Percentiles rank a stretch among this genome's conserved stretches.
These are phyloP conservation scores for Metschnikowia similis DNA, from an alignment of 805 yeast species.

Conservation along the genomic window DNA sequence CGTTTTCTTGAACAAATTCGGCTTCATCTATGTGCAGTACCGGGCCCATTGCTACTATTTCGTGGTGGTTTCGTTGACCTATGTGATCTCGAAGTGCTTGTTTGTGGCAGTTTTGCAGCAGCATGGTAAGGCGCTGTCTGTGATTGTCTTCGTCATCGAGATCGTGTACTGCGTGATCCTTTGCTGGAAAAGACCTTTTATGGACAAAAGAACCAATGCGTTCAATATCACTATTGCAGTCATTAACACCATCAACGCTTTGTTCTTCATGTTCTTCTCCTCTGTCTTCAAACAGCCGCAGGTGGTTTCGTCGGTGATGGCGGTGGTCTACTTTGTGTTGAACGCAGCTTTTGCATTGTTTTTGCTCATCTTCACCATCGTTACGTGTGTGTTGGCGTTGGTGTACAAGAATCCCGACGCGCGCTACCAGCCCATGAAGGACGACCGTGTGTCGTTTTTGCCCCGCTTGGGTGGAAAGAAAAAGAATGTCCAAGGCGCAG, in stretches of 20 bases:
- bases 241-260: slow-evolving; percentile 74
- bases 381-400: slow-evolving; percentile 81
- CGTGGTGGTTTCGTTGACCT: slow-evolving; percentile 58
- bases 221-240: slow-evolving; percentile 84
- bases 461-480: slow-evolving; percentile 49
- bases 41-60: slow-evolving; percentile 86
- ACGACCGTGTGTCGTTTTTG: slow-evolving; percentile 94
- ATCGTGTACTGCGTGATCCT: slow-evolving; percentile 60
- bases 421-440: slow-evolving; percentile 92
- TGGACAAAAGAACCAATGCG: slow-evolving; percentile 93
- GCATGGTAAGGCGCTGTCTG: slow-evolving; percentile 78
- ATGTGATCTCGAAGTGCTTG: slow-evolving; percentile 68
- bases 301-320: slow-evolving; percentile 88
- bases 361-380: slow-evolving; percentile 77
- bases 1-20: slow-evolving; percentile 76
- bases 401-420: slow-evolving; percentile 90
- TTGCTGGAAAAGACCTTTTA: slow-evolving; percentile 76
- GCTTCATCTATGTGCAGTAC: slow-evolving; percentile 88
- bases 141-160: slow-evolving; percentile 72
- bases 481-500: slow-evolving; percentile 24
- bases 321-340: slow-evolving; percentile 79
- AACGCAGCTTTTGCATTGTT: slow-evolving; percentile 87
- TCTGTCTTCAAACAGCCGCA: slow-evolving; percentile 78
- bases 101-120: slow-evolving; percentile 83
- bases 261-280: slow-evolving; percentile 87